Evolutionary conservation across 2,329 filamentous ascomycete genomes (phyloP), one percentile per base, ranked within the genome.

Genomic region (Epichloe elymi): DNA sequence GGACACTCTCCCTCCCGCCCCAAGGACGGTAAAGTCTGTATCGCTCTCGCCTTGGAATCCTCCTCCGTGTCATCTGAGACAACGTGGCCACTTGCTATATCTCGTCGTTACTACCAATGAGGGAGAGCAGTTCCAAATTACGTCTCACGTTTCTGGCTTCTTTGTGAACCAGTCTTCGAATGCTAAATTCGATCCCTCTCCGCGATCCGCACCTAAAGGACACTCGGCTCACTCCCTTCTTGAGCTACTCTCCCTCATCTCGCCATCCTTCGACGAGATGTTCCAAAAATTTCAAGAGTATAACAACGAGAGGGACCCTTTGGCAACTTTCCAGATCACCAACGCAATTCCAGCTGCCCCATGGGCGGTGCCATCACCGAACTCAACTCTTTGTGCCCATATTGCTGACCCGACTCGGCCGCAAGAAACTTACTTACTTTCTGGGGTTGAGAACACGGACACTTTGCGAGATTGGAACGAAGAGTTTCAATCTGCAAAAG

Each of bases 401-500:
- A 79, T 85, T 61, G 67, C 90, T 23, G 93, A 98, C 65, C 79
- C 89, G 55, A 88, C 90, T 20, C 82, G 94, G 51, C 87, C 90
- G 20, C 93, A 98, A 69, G 93, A 98, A 73, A 87, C 86, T 46
- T 96, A 88, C 64, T 74, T 98, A 54, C 82, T 97, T 54, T 80
- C 87, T 19, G 94, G 94, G 33, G 83, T 90, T 26, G 93, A 98
- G 62, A 95, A 91, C 65, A 88, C 88, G 0, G 93, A 98, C 63
- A 95, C 89, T 4, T 74, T 98, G 56, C 82, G 93, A 53, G 93
- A 98, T 67, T 98, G 94, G 91, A 98, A 98, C 61, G 93, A 98
- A 67, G 93, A 98, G 65, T 95, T 98, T 64, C 93, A 98, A 68
- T 95, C 91, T 2, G 95, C 93, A 11, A 84, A 88, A 61, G 93